These are phyloP conservation scores for Bolboschoenoplectus hybrid DNA, from an alignment of 202 grass and related monocot genomes.

Conservation along the genomic window DNA sequence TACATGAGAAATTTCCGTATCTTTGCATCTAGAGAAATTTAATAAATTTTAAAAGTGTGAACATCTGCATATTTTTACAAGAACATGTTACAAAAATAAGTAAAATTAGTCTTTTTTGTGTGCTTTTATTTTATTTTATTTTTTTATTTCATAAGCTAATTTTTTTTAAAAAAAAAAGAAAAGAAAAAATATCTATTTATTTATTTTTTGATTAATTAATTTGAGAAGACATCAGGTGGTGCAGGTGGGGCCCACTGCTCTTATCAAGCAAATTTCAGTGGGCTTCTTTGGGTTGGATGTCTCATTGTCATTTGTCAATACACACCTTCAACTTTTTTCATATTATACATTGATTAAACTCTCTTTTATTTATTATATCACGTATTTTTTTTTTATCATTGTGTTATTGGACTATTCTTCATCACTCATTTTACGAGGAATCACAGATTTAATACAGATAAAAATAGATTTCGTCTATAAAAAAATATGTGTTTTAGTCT, in stretches of 20 bases:
- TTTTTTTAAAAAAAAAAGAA: not conserved
- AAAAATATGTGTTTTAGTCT: no score
- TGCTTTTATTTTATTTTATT: not conserved
- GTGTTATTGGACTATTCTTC: no score
- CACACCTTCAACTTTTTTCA: no score
- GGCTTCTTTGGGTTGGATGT: no score
- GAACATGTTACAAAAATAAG: not conserved
- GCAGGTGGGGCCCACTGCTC: not conserved
- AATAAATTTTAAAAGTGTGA: not conserved
- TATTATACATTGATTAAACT: no score
- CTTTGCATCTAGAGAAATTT: not conserved
- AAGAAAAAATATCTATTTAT: not conserved
- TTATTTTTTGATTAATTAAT: not conserved
- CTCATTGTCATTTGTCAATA: no score
- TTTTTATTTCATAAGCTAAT: not conserved
- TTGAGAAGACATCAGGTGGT: not conserved
- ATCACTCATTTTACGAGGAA: no score
- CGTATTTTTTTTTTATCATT: no score
- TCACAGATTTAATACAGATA: no score
- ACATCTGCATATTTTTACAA: not conserved
- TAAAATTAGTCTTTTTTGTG: not conserved
- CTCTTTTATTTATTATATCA: no score
- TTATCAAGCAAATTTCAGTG: not conserved
- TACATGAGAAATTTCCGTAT: not conserved
- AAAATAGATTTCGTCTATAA: no score